Evolutionary conservation across 2,329 filamentous ascomycete species (phyloP).

Genomic region (Botryotinia convoluta): DNA sequence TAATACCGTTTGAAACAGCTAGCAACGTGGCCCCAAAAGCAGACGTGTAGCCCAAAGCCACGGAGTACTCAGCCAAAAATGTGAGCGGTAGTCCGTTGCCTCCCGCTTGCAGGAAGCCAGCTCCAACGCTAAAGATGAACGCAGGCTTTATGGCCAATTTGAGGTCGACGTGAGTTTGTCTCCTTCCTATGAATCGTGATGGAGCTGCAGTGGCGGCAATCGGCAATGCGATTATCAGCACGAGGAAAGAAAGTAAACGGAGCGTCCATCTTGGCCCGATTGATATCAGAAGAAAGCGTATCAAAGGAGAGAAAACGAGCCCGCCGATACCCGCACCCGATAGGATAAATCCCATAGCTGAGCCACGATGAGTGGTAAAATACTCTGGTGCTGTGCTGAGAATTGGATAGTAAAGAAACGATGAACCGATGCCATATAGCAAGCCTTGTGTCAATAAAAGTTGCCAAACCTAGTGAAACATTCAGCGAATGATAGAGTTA

Average conservation of each 20-base stretch:
- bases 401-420: constrained; percentile 44
- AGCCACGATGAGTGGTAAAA: constrained; percentile 47
- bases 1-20: constrained; percentile 47
- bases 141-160: constrained; percentile 41
- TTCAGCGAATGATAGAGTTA: background rate
- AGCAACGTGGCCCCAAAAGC: constrained; percentile 45
- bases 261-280: constrained; percentile 48
- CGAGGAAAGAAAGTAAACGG: constrained; percentile 41
- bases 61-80: constrained; percentile 49
- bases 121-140: constrained; percentile 44
- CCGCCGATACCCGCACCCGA: constrained; percentile 46
- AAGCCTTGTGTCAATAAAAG: constrained; percentile 48
- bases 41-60: constrained; percentile 44
- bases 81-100: constrained; percentile 48
- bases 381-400: constrained; percentile 49
- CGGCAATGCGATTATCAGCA: constrained; percentile 41
- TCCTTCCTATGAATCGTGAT: constrained; percentile 41
- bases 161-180: constrained; percentile 42
- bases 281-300: constrained; percentile 43
- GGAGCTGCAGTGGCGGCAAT: constrained; percentile 43
- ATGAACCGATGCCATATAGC: constrained; percentile 45
- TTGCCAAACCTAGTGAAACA: constrained; percentile 41
- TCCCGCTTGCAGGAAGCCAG: constrained; percentile 44
- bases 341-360: constrained; percentile 47
- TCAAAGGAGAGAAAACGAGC: constrained; percentile 43